phyloP scores from a whole-genome alignment of 805 yeast genomes.

The Groenewaldozyma tartarivorans region DNA sequence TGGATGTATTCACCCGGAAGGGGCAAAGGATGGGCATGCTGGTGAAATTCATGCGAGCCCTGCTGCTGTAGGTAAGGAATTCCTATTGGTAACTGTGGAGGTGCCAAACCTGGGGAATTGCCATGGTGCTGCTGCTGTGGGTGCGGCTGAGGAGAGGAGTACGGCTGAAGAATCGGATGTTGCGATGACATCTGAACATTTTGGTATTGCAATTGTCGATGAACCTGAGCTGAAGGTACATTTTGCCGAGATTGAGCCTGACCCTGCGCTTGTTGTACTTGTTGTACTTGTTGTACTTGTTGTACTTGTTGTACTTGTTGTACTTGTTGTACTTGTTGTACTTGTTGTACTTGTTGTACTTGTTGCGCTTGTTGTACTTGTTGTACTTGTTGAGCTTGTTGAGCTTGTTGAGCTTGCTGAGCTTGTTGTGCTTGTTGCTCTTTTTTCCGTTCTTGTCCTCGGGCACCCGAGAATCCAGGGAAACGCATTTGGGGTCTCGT shows the following conservation, averaged over 20 bases:
- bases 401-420: not conserved
- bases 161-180: not conserved
- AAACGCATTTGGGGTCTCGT: no score
- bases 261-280: not conserved
- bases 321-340: not conserved
- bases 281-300: not conserved
- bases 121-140: no score
- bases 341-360: not conserved
- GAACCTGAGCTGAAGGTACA: not conserved
- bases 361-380: not conserved
- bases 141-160: not conserved
- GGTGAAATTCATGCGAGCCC: no score
- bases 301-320: not conserved
- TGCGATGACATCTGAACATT: not conserved
- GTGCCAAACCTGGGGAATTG: conserved; percentile 4
- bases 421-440: not conserved
- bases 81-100: not conserved
- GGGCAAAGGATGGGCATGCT: no score
- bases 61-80: not conserved
- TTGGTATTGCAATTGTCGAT: not conserved
- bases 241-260: not conserved
- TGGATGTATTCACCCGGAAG: no score
- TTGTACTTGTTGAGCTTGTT: not conserved
- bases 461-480: not conserved
- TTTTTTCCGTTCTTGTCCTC: not conserved